These are phyloP conservation scores for Dillenia suffruticosa DNA, from an alignment of 164 flowering plant species.

Conservation along the genomic window DNA sequence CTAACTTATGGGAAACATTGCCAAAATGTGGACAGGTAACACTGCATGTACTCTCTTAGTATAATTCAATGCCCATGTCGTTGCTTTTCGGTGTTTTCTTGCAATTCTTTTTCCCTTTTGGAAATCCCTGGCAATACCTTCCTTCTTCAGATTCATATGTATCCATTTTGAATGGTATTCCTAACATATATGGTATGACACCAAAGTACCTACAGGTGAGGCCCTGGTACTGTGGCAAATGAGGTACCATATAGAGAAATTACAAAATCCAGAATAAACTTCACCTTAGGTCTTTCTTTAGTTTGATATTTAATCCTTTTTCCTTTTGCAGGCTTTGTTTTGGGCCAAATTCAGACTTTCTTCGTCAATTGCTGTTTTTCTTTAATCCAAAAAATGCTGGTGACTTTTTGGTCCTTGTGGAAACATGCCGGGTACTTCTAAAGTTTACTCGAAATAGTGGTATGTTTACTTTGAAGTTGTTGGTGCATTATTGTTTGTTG, in stretches of 20 bases:
- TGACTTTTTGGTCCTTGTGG: slow-evolving; percentile 68
- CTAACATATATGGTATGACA: no score
- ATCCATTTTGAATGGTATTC: no score
- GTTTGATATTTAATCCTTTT: not conserved
- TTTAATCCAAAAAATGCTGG: slow-evolving; percentile 49
- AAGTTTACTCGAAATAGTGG: slow-evolving; percentile 49
- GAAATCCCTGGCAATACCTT: no score
- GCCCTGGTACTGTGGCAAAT: no score
- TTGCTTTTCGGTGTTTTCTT: no score
- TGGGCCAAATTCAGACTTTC: slow-evolving; percentile 70
- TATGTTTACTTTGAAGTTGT: slow-evolving; percentile 17
- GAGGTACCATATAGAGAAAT: no score
- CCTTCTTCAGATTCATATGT: no score
- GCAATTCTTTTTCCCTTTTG: no score
- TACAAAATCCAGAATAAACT: not conserved
- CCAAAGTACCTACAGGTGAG: no score
- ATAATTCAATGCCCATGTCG: no score
- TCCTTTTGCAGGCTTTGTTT: slow-evolving; percentile 63
- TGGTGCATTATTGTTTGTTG: no score
- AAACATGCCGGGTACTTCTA: slow-evolving; percentile 61
- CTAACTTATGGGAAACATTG: slow-evolving; percentile 56
- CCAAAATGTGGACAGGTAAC: slow-evolving; percentile 73
- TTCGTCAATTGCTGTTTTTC: slow-evolving; percentile 76
- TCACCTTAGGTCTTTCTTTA: not conserved
- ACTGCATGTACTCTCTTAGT: not conserved